These are phyloP conservation scores for Xylaria sp. DNA, from an alignment of 2,329 filamentous ascomycete genomes.

Conservation along the genomic window DNA sequence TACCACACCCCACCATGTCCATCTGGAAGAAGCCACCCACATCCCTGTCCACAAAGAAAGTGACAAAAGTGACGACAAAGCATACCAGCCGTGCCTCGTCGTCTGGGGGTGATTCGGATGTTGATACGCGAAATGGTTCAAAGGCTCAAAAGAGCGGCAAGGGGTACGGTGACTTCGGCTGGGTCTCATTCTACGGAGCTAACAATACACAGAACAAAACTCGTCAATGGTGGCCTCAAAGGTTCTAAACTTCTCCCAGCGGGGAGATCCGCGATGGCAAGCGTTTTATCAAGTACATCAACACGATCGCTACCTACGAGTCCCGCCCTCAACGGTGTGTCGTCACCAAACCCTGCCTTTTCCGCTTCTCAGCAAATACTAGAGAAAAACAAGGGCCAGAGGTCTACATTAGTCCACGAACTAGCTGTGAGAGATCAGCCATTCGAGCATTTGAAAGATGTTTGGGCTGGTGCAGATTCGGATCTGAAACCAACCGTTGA, in stretches of 20 bases:
- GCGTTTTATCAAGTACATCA: conserved; percentile 55
- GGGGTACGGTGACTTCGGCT: conserved; percentile 52
- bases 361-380: conserved; percentile 63
- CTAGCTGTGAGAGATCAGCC: conserved; percentile 66
- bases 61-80: conserved; percentile 49
- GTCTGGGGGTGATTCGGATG: conserved; percentile 56
- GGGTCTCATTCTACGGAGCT: conserved; percentile 46
- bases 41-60: conserved; percentile 42
- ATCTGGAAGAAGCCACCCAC: conserved; percentile 58
- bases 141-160: conserved; percentile 54
- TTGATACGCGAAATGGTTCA: conserved; percentile 32
- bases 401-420: conserved; percentile 68
- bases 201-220: conserved; percentile 52
- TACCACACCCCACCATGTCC: conserved; percentile 63
- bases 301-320: conserved; percentile 63
- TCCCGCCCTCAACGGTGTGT: conserved; percentile 65
- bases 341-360: conserved; percentile 64
- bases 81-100: conserved; percentile 50
- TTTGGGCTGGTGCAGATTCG: conserved; percentile 63
- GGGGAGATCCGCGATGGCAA: conserved; percentile 56
- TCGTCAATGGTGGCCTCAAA: conserved; percentile 50
- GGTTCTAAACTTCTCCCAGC: conserved; percentile 47
- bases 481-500: conserved; percentile 66
- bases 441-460: conserved; percentile 60
- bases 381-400: conserved; percentile 65